A percentile compares a stretch with the other conserved stretches of the same genome.
Evolutionary conservation across 805 yeast species (phyloP).

Genomic region (Pichia rugopelliculosa): DNA sequence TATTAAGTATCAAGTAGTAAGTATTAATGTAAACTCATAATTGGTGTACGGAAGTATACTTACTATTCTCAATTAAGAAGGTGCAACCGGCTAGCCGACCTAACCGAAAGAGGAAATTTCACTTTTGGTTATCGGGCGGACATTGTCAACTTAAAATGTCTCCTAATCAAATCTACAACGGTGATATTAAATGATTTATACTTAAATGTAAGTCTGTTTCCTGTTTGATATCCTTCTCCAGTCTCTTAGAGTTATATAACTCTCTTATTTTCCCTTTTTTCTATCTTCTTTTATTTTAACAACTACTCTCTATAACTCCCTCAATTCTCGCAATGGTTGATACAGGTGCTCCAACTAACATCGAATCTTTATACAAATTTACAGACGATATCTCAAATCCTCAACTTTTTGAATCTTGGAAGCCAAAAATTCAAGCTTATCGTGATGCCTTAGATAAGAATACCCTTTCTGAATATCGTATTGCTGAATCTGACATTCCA

Average conservation of each 20-base stretch:
- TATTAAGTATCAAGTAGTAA: too few species aligned
- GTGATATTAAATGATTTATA: neutral
- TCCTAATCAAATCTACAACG: neutral
- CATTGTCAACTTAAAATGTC: neutral
- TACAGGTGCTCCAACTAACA: slow-evolving; percentile 23
- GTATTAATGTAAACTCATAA: too few species aligned
- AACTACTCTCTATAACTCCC: too few species aligned
- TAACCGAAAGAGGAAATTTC: neutral
- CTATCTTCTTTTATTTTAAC: neutral
- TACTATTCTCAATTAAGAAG: neutral
- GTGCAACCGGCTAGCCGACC: neutral
- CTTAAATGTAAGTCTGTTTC: neutral
- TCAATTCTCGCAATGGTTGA: slow-evolving; percentile 2
- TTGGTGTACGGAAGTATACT: too few species aligned
- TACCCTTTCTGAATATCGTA: slow-evolving; percentile 22
- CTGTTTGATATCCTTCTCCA: neutral
- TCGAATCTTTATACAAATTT: slow-evolving; percentile 25
- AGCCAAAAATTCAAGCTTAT: slow-evolving; percentile 41
- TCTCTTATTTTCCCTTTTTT: neutral
- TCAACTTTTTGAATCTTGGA: slow-evolving; percentile 36
- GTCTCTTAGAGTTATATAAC: neutral
- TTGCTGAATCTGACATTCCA: slow-evolving; percentile 29
- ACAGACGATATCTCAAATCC: slow-evolving; percentile 29
- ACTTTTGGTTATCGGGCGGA: neutral
- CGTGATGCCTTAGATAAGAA: slow-evolving; percentile 23